Percentiles rank a stretch among this genome's conserved stretches.
Evolutionary conservation across 192 early-diverging fungal genomes (phyloP).

Genomic region (Coemansia sp.): DNA sequence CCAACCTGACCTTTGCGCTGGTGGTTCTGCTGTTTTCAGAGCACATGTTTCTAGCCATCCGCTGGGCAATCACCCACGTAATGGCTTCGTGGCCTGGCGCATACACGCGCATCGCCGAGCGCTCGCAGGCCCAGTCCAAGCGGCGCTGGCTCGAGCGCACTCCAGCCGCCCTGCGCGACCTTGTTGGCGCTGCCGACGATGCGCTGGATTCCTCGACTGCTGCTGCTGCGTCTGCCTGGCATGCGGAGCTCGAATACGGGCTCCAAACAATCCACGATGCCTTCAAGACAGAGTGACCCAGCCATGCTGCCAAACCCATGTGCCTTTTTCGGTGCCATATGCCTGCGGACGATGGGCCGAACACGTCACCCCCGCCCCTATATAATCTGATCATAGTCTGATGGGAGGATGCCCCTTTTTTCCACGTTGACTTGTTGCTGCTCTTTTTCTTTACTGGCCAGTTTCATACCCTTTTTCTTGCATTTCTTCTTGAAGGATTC

Average conservation of each 20-base stretch:
- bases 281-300: slow-evolving; percentile 25
- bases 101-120: slow-evolving; percentile 40
- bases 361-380: no score
- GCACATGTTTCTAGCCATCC: slow-evolving; percentile 47
- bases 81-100: slow-evolving; percentile 53
- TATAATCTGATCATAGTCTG: neutral
- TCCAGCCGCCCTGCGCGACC: slow-evolving; percentile 32
- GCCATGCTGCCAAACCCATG: no score
- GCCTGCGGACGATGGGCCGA: no score
- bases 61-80: slow-evolving; percentile 35
- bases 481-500: neutral
- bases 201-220: neutral
- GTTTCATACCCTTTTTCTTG: neutral
- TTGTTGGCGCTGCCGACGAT: slow-evolving; percentile 10
- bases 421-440: neutral
- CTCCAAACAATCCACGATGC: slow-evolving; percentile 29
- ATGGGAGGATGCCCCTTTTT: neutral
- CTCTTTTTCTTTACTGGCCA: neutral
- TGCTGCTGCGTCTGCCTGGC: slow-evolving; percentile 20
- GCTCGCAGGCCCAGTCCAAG: slow-evolving; percentile 37
- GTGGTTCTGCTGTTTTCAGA: slow-evolving; percentile 54
- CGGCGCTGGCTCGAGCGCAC: slow-evolving; percentile 52
- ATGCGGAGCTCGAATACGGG: slow-evolving; percentile 30
- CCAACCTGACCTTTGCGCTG: slow-evolving; percentile 49
- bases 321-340: no score